Conservation (phyloP, 768 basidiomycete genomes). For the Pleurotus eryngii region DNA sequence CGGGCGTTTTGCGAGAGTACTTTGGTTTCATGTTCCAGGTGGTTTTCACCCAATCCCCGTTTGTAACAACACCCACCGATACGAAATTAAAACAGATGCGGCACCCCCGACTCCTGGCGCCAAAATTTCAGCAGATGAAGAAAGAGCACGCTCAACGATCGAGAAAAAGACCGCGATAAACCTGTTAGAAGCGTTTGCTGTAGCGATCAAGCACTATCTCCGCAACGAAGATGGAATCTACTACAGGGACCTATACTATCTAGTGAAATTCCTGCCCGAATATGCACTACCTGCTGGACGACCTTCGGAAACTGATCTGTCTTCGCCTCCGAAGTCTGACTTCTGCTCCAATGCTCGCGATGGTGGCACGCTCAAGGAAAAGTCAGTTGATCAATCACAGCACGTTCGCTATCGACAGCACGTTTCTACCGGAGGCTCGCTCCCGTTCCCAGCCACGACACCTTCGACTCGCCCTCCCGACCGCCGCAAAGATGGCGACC, state of each 20-base stretch:
- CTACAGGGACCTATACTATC: slow-evolving; percentile 58
- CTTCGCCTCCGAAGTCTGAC: background rate
- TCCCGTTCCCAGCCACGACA: slow-evolving; percentile 4
- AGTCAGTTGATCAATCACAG: slow-evolving; percentile 7
- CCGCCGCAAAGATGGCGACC: background rate
- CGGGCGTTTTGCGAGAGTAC: slow-evolving; percentile 56
- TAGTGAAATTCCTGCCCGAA: slow-evolving; percentile 70
- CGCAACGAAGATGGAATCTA: slow-evolving; percentile 55
- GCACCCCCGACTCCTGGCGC: slow-evolving; percentile 15
- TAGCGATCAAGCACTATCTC: slow-evolving; percentile 69
- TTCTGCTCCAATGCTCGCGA: background rate
- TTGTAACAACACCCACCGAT: too few species aligned
- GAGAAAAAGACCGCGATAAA: slow-evolving; percentile 72
- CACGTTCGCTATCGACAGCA: background rate
- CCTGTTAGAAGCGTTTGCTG: slow-evolving; percentile 60
- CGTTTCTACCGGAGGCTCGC: background rate
- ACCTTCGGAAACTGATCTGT: slow-evolving; percentile 32
- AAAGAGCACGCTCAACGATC: slow-evolving; percentile 46
- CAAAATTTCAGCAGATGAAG: slow-evolving; percentile 21
- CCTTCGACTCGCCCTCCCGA: slow-evolving; percentile 1
- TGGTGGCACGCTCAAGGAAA: background rate
- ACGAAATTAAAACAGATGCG: too few species aligned
- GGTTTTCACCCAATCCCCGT: background rate
- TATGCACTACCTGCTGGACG: slow-evolving; percentile 55
- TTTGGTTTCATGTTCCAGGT: slow-evolving; percentile 60